phyloP scores from a whole-genome alignment of 768 basidiomycete genomes.

The Mycena belliarum region DNA sequence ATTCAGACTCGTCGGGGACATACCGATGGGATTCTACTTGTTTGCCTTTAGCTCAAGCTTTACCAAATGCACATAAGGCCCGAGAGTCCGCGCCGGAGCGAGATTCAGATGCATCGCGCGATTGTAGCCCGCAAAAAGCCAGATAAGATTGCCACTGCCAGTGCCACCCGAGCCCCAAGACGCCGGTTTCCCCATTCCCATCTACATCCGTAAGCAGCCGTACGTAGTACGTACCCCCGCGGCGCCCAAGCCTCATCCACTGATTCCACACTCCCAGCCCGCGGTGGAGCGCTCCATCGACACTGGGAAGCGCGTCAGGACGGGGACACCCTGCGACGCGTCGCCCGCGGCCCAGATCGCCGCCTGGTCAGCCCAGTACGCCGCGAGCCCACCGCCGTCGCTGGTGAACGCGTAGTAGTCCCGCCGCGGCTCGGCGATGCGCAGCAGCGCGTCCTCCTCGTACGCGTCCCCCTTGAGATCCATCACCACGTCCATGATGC shows the following conservation, averaged over 20 bases:
- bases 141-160: not conserved
- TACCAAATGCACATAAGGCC: slow-evolving; percentile 1
- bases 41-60: not conserved
- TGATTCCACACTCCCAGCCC: not conserved
- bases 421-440: slow-evolving; percentile 6
- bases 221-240: no score
- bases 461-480: slow-evolving; percentile 36
- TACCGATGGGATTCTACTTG: not conserved
- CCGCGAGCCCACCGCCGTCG: slow-evolving; percentile 31
- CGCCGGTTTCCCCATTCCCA: slow-evolving; percentile 22
- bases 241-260: no score
- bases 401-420: slow-evolving; percentile 1
- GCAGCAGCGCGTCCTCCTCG: slow-evolving; percentile 27
- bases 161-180: no score
- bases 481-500: slow-evolving; percentile 50
- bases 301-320: slow-evolving; percentile 28
- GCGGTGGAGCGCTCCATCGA: slow-evolving; percentile 51
- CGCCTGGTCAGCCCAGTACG: slow-evolving; percentile 40
- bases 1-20: not conserved
- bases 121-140: no score
- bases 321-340: slow-evolving; percentile 3
- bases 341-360: slow-evolving; percentile 24
- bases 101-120: no score
- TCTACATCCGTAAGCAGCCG: slow-evolving; percentile 9
- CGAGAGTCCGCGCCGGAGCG: not conserved